Base-by-base conservation (phyloP, 116 monocot genomes). In the Dioscorea cayenensis region DNA sequence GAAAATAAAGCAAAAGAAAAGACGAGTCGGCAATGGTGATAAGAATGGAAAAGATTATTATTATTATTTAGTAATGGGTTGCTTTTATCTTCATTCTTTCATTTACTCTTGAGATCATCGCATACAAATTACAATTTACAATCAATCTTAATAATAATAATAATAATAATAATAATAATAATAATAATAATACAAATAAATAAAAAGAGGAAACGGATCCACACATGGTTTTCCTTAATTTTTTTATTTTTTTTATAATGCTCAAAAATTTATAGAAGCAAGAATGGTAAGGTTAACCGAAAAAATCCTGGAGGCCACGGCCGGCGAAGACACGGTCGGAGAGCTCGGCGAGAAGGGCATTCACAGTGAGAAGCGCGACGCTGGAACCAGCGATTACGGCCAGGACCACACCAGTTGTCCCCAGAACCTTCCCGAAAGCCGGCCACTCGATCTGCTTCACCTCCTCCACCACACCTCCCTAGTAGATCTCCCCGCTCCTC, bases 381-480 rank as follows among this genome's bases (percentile, higher is more conserved):
- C 88, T 85, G 65, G 92, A 92, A 1, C 90, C 90, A 25, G 83
- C 90, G 64, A 97, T 97, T 66, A 97, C 86, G 12, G 84, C 85
- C 18, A 97, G 72, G 1, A 97, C 97, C n/a, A 97, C 88, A 14
- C 97, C 93, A 11, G 97, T 97, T 64, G 90, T 97, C 23, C 90
- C 88, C 70, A 97, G 66, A 2, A 97, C 93, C 77, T 80, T 92
- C 64, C 86, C 79, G 63, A 92, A 88, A 35, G 68, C 71, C 71
- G 93, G 96, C 96, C 96, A 97, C 86, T 97, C 93, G 76, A 97
- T 88, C 84, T 86, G 84, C 20, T 63, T 63, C 27, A 97, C 72
- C 77, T 92, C 93, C 77, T 86, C 89, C 66, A 62, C 73, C 51
- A 92, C 96, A 6, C 96, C 92, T 7, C 59, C 75, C 72, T n/a